Conservation (phyloP, 2,329 filamentous ascomycete species). For the Penicillium sp. region DNA sequence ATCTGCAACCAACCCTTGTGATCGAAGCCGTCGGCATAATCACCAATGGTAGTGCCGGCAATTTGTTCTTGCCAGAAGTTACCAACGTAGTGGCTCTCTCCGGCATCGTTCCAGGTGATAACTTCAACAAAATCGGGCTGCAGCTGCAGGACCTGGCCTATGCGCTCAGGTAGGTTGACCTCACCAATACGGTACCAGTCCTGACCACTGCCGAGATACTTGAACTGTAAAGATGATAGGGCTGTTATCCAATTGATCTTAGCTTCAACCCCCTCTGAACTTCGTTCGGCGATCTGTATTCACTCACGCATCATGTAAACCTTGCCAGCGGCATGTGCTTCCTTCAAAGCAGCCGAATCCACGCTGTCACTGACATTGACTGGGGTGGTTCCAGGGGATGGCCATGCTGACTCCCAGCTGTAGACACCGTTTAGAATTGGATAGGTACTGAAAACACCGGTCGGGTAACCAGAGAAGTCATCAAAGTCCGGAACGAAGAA, state of each 20-base stretch:
- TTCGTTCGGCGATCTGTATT: not conserved
- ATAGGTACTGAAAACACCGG: not conserved
- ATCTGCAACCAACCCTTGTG: conserved; percentile 39
- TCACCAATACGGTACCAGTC: conserved; percentile 37
- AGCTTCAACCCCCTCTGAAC: not conserved
- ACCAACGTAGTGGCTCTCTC: conserved; percentile 43
- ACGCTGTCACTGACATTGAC: conserved; percentile 27
- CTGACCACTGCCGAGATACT: conserved; percentile 23
- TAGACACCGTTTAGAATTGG: conserved; percentile 34
- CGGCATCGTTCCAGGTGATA: conserved; percentile 44
- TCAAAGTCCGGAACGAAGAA: not conserved
- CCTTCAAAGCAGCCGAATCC: conserved; percentile 30
- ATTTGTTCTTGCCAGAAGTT: conserved; percentile 36
- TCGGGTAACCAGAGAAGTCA: not conserved
- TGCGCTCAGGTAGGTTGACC: conserved; percentile 35
- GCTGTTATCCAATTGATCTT: not conserved
- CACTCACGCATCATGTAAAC: conserved; percentile 40
- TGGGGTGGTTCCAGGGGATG: conserved; percentile 17
- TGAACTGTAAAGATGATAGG: conserved; percentile 41
- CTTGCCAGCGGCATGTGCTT: conserved; percentile 31
- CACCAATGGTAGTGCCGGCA: conserved; percentile 24
- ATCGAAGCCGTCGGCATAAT: conserved; percentile 32
- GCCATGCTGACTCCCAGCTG: conserved; percentile 41
- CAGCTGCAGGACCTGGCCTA: conserved; percentile 30
- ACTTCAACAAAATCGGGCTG: conserved; percentile 42